Evolutionary conservation across 108 stramenopile genomes (phyloP).

Genomic region (Ochromonas danica): DNA sequence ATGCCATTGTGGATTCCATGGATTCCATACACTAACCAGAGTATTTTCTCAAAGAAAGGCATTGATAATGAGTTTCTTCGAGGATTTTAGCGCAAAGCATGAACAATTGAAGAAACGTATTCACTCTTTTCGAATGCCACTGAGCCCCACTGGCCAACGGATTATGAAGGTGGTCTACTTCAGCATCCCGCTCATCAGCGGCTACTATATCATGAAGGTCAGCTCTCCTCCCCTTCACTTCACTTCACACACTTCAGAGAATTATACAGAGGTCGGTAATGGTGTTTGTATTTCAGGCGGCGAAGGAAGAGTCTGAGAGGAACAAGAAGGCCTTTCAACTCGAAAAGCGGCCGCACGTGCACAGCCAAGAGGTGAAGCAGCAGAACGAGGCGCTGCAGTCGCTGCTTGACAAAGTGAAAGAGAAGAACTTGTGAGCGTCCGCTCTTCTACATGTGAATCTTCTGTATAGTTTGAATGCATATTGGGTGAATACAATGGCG

Average conservation of each 20-base stretch:
- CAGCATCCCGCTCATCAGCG: constrained; percentile 45
- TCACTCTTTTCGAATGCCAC: constrained; percentile 50
- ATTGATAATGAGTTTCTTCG: constrained; percentile 41
- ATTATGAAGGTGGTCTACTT: constrained; percentile 46
- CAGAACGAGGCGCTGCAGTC: not conserved
- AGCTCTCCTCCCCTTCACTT: not conserved
- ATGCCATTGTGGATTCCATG: no score
- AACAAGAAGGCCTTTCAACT: not conserved
- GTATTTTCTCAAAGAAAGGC: not conserved
- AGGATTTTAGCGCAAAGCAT: constrained; percentile 42
- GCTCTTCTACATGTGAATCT: no score
- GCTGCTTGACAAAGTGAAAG: not conserved
- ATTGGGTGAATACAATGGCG: no score
- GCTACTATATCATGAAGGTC: constrained; percentile 48
- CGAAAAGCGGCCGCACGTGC: no score
- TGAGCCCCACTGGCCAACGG: constrained; percentile 39
- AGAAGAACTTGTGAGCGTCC: not conserved
- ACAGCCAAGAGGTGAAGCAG: not conserved
- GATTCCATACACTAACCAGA: no score
- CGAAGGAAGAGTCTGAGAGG: not conserved
- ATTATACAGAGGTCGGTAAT: not conserved
- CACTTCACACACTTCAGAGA: not conserved
- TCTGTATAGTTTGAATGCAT: no score
- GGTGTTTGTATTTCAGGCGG: not conserved
- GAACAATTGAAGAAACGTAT: constrained; percentile 47